Conservation (phyloP, 2,329 filamentous ascomycete species). For the Claviceps spartinae region DNA sequence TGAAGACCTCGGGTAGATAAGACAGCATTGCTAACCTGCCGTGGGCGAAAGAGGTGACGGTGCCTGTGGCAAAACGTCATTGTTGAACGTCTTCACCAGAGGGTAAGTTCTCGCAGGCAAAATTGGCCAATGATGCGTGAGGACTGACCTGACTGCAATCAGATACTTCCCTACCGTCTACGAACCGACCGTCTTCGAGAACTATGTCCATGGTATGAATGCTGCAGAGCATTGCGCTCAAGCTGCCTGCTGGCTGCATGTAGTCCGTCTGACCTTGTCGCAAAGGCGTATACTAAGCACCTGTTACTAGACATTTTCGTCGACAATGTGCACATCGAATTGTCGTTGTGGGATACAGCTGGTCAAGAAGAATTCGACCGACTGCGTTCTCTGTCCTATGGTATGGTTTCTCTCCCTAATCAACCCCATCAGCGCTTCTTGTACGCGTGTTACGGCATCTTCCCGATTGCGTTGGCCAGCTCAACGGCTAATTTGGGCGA, state of each 20-base stretch:
- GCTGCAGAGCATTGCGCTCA: not conserved
- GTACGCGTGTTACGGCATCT: too few species aligned
- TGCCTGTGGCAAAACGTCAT: conserved; percentile 91
- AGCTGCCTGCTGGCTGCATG: not conserved
- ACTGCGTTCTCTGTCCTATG: conserved; percentile 87
- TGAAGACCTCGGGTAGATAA: not conserved
- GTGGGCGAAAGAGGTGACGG: conserved; percentile 65
- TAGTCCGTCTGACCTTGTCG: not conserved
- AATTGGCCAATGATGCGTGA: not conserved
- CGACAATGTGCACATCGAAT: conserved; percentile 90
- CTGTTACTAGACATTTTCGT: conserved; percentile 74
- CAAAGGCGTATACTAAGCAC: not conserved
- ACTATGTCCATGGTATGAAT: conserved; percentile 83
- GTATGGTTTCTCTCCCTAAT: conserved; percentile 22
- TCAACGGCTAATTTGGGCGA: conserved; percentile 5
- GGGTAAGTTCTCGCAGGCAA: conserved; percentile 44
- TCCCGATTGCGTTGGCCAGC: not conserved
- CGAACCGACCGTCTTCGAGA: conserved; percentile 96
- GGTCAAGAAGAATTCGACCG: conserved; percentile 99
- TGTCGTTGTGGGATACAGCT: conserved; percentile 96
- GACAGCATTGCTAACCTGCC: not conserved
- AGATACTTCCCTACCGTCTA: conserved; percentile 97
- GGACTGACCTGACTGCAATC: conserved; percentile 3
- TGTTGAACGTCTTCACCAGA: conserved; percentile 97
- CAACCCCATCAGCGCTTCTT: not conserved